Percentiles rank a stretch among this genome's conserved stretches.
Conservation (phyloP, 768 basidiomycete species). For the Phylloporus scabripes region DNA sequence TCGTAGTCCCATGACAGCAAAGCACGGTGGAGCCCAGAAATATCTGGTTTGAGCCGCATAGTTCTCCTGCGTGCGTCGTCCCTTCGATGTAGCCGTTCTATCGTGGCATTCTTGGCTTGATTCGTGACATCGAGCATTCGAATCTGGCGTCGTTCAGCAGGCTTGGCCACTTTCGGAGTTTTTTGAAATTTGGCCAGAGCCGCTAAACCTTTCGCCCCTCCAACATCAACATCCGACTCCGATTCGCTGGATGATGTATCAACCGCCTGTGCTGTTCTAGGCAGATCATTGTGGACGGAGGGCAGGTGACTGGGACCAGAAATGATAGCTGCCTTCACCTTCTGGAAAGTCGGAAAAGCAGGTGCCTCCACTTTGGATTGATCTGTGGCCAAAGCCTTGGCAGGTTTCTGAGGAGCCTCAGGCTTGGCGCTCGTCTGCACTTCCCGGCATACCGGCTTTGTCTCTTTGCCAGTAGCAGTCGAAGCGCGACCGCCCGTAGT, state of each 20-base stretch:
- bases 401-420: constrained; percentile 8
- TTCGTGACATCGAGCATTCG: constrained; percentile 55
- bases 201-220: constrained; percentile 41
- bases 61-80: constrained; percentile 58
- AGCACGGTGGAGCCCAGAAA: constrained; percentile 67
- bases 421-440: constrained; percentile 19
- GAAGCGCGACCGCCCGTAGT: constrained; percentile 12
- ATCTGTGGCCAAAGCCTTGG: constrained; percentile 15
- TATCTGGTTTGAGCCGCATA: constrained; percentile 75
- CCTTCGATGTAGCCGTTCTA: constrained; percentile 48
- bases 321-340: constrained; percentile 20
- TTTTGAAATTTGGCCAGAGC: constrained; percentile 56
- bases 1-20: constrained; percentile 87
- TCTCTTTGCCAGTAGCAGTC: constrained; percentile 6
- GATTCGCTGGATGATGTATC: constrained; percentile 39
- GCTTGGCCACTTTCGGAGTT: constrained; percentile 55
- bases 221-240: constrained; percentile 44
- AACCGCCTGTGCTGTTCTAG: constrained; percentile 6
- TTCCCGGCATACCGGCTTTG: constrained; percentile 17
- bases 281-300: constrained; percentile 10
- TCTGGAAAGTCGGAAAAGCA: constrained; percentile 42
- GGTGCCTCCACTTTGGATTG: constrained; percentile 34
- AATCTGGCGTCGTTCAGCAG: constrained; percentile 54
- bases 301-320: constrained; percentile 32
- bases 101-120: constrained; percentile 36